Evolutionary conservation across 768 basidiomycete species (phyloP).

Genomic region (Scleroderma bovista): DNA sequence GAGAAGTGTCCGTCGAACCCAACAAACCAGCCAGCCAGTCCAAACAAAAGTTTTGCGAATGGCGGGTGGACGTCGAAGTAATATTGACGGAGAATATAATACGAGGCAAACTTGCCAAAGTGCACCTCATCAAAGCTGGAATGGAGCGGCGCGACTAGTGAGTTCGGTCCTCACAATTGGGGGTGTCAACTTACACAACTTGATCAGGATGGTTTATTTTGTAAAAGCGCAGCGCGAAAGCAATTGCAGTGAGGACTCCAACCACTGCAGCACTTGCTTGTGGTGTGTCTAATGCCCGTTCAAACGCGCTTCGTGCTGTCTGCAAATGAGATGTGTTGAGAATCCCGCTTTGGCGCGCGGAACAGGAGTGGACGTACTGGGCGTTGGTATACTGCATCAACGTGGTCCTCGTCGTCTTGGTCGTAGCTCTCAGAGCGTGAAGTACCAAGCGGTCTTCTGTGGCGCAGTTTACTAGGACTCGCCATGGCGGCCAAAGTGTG

Average conservation of each 20-base stretch:
- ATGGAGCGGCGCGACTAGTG: not conserved
- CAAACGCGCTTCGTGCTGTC: conserved; percentile 56
- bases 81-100: conserved; percentile 90
- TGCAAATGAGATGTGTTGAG: conserved; percentile 21
- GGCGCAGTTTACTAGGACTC: conserved; percentile 28
- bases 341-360: conserved; percentile 6
- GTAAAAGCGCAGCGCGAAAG: conserved; percentile 85
- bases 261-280: conserved; percentile 61
- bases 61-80: conserved; percentile 99
- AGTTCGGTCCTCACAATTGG: conserved; percentile 1
- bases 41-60: conserved; percentile 92
- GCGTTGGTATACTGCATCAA: conserved; percentile 42
- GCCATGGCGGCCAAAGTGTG: conserved; percentile 21
- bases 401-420: conserved; percentile 48
- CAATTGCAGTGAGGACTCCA: conserved; percentile 59
- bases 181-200: conserved; percentile 63
- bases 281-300: conserved; percentile 56
- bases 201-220: conserved; percentile 93
- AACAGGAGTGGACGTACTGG: conserved; percentile 34
- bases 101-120: conserved; percentile 96
- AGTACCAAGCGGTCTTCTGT: conserved; percentile 16
- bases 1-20: conserved; percentile 93
- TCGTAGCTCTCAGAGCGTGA: conserved; percentile 23
- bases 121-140: conserved; percentile 94
- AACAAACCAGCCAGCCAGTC: conserved; percentile 91